phyloP scores from a whole-genome alignment of 176 grass and related monocot genomes.

The Carex parvula region DNA sequence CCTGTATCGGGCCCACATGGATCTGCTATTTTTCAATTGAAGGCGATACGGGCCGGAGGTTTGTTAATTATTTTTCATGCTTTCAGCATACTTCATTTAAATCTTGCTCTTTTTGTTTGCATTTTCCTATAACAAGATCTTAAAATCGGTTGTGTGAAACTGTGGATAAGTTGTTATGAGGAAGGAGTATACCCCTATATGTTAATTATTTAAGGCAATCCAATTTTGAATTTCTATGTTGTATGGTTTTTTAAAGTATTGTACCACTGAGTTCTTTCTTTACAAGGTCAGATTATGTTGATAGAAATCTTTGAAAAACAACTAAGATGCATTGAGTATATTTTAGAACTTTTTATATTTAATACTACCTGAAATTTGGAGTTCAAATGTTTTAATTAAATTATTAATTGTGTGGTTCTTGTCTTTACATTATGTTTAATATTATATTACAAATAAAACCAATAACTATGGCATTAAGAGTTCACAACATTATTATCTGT shows the following conservation, averaged over 20 bases:
- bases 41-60: conserved; percentile 71
- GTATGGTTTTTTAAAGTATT: neutral
- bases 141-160: neutral
- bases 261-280: neutral
- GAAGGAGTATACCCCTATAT: neutral
- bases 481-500: neutral
- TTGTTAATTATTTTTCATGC: conserved; percentile 16
- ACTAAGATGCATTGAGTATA: neutral
- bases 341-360: neutral
- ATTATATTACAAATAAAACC: neutral
- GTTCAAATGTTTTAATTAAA: neutral
- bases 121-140: neutral
- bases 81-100: conserved; percentile 7
- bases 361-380: neutral
- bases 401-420: neutral
- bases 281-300: neutral
- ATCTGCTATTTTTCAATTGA: conserved; percentile 58
- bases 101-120: neutral
- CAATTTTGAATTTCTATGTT: neutral
- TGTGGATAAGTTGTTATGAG: neutral
- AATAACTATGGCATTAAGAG: neutral
- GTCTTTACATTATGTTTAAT: neutral
- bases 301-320: neutral
- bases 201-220: neutral
- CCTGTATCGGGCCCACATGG: conserved; percentile 83